Evolutionary conservation across 1,284 basidiomycete species (phyloP), one percentile per base, ranked within the genome.

Genomic region (Cryptococcus jaspeensis): DNA sequence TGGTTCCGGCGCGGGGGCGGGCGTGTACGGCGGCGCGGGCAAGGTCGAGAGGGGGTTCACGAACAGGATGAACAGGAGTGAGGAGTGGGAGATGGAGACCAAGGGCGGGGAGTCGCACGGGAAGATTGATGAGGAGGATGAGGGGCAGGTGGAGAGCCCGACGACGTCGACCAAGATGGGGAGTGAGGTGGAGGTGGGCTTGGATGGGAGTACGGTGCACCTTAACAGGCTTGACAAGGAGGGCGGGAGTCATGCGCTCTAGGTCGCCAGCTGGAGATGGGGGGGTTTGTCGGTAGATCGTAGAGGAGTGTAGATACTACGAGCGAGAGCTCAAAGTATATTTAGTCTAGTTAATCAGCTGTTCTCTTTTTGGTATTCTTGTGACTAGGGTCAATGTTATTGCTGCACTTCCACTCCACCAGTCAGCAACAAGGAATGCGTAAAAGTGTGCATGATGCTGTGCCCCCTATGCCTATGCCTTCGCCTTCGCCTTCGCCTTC

Each of bases 31-130:
- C 6, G 23, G n/a, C 9, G 22, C 38, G 16, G 38, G 23, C 4
- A 20, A 8, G 39, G 36, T n/a, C 4, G 28, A 32, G 28, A 32
- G 28, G 28, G 23, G 63, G 1, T 69, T 69, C 55, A 65, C 67
- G 16, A 69, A 69, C 44, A 58, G 61, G 12, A 25, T 64, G 37
- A 62, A 60, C 3, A 40, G 60, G 11, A 55, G 46, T 18, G 64
- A 71, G 47, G 67, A 65, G 39, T 64, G 61, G 60, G 69, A 68
- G 59, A 63, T 67, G 63, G 53, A 44, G 18, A 39, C 18, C 15
- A 56, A 55, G 46, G 36, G 38, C 18, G 52, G 50, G 20, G 40
- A 35, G 45, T 53, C 32, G 39, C 5, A 38, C 28, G 9, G 28
- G 5, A 20, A 40, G 4, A 52, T 25, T 5, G 22, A 49, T 12